Evolutionary conservation across 2,329 filamentous ascomycete genomes (phyloP), one percentile per base, ranked within the genome.

Genomic region (Sporothrix luriei): DNA sequence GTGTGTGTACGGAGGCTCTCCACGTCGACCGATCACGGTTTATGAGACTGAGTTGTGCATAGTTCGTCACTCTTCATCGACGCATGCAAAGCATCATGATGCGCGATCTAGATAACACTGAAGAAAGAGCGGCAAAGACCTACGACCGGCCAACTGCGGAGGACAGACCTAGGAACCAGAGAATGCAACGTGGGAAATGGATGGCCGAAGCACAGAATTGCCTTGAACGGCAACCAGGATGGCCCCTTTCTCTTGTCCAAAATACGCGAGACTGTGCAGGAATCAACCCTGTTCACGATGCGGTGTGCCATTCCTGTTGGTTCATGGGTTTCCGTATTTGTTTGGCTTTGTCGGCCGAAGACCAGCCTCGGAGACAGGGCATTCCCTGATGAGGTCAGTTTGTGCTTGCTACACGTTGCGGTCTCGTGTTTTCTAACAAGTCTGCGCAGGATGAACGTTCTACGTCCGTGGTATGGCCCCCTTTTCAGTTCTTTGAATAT

Each of bases 381-480:
- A 43, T 5, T 19, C 57, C 57, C 40, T 62, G 57, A 21, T 10
- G 24, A 62, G 14, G 19, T 13, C 38, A 33, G 33, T 5, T 33
- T 33, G 33, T 33, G 33, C 13, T 5, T 26, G 51, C 24, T 21
- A 19, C 38, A 46, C 57, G n/a, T 62, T 62, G 38, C 57, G 57
- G 16, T 11, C 38, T 62, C 38, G 38, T 62, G 57, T 62, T 46
- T 46, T 62, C n/a, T 46, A 46, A 38, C n/a, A 62, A 46, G 5
- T 62, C 38, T 46, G 38, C 40, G 40, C 1, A 16, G 14, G 10
- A 16, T 16, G 33, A 33, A 43, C 10, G 14, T 7, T 61, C 40
- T 19, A 14, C 7, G 11, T 13, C 38, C 57, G 38, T 21, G 5
- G 21, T 46, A n/a, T 62, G 26, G 46, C 57, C 57, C 38, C 57